phyloP scores from a whole-genome alignment of 352 stramenopile genomes.

The Phytophthora parvispora region DNA sequence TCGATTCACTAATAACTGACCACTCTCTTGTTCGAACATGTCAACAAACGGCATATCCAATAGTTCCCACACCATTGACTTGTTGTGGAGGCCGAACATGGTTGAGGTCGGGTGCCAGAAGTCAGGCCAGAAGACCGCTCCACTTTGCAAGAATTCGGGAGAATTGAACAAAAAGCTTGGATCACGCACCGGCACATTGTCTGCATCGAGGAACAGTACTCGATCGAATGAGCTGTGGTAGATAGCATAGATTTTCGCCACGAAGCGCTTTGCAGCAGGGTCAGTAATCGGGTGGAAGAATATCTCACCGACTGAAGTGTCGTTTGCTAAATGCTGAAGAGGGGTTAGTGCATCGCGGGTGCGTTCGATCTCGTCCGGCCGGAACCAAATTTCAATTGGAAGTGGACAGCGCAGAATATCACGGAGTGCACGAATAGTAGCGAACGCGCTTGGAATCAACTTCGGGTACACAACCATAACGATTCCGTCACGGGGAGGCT shows the following conservation, averaged over 20 bases:
- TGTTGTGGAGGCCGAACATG: slow-evolving; percentile 37
- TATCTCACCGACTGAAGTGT: slow-evolving; percentile 19
- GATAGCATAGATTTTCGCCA: slow-evolving; percentile 62
- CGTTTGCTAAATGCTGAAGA: slow-evolving; percentile 27
- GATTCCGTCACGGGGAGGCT: slow-evolving; percentile 38
- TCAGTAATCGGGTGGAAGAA: slow-evolving; percentile 34
- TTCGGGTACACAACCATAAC: slow-evolving; percentile 69
- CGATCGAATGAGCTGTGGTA: slow-evolving; percentile 47
- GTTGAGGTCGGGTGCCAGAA: slow-evolving; percentile 34
- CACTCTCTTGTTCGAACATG: slow-evolving; percentile 80
- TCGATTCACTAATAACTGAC: slow-evolving; percentile 60
- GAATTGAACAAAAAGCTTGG: slow-evolving; percentile 62
- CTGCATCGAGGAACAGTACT: slow-evolving; percentile 64
- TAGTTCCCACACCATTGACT: slow-evolving; percentile 50
- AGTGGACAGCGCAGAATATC: slow-evolving; percentile 41
- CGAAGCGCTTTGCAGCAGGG: slow-evolving; percentile 46
- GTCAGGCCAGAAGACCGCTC: slow-evolving; percentile 32
- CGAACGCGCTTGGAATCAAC: slow-evolving; percentile 39
- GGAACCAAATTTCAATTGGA: slow-evolving; percentile 72
- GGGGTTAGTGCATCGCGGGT: slow-evolving; percentile 6
- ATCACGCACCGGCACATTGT: slow-evolving; percentile 59
- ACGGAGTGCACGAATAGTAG: slow-evolving; percentile 36
- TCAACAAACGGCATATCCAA: slow-evolving; percentile 54
- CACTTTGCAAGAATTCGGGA: slow-evolving; percentile 7
- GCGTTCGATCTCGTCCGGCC: slow-evolving; percentile 39